Conservation (phyloP, 768 basidiomycete genomes). For the Termitomyces sp. region DNA sequence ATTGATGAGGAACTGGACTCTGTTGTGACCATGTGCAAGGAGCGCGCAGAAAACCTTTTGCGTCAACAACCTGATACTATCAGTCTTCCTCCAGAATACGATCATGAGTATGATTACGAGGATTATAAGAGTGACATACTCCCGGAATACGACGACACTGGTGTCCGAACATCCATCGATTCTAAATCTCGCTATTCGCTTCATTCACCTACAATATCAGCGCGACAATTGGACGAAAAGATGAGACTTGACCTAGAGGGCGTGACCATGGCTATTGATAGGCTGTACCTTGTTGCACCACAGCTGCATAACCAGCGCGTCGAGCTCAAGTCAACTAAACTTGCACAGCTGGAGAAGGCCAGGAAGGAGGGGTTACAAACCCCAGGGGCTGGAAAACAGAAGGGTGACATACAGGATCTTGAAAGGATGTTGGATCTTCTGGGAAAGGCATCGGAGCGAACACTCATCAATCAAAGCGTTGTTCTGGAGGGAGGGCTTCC, state of each 20-base stretch:
- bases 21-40: constrained; percentile 61
- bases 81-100: constrained; percentile 44
- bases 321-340: constrained; percentile 72
- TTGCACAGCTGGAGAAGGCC: constrained; percentile 72
- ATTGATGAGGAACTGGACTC: constrained; percentile 72
- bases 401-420: constrained; percentile 49
- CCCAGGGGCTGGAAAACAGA: constrained; percentile 31
- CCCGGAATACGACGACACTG: constrained; percentile 54
- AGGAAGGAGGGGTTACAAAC: constrained; percentile 33
- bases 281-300: constrained; percentile 80
- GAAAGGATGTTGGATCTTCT: constrained; percentile 70
- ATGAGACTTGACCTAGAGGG: constrained; percentile 81
- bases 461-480: constrained; percentile 65
- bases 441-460: constrained; percentile 64
- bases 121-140: constrained; percentile 37
- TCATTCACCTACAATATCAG: constrained; percentile 21
- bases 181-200: constrained; percentile 21
- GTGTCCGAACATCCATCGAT: constrained; percentile 30
- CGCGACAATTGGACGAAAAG: constrained; percentile 56
- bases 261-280: constrained; percentile 84
- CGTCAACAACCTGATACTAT: constrained; percentile 22
- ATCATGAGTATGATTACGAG: constrained; percentile 34
- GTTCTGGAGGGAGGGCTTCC: constrained; percentile 58
- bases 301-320: constrained; percentile 90
- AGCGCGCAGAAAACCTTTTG: constrained; percentile 38